Conservation (phyloP, 1,139 yeast genomes). For the Pneumocystis carinii region DNA sequence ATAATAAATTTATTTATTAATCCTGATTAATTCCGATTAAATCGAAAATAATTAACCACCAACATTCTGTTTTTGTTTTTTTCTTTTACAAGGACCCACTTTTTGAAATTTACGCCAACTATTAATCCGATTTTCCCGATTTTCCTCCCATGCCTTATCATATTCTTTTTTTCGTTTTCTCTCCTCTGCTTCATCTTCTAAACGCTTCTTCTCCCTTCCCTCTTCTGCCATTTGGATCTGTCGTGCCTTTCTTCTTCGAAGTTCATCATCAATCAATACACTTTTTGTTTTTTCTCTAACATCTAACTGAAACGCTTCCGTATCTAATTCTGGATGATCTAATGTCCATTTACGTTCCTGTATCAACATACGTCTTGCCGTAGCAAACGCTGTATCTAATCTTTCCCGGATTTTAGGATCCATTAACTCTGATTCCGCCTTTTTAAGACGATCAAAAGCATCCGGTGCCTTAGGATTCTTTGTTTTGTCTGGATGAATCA, state of each 20-base stretch:
- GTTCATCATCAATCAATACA: slow-evolving; percentile 31
- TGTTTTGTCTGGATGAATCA: slow-evolving; percentile 58
- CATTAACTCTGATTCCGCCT: slow-evolving; percentile 26
- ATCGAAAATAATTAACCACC: background rate
- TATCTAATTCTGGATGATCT: slow-evolving; percentile 27
- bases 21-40: background rate
- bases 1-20: background rate
- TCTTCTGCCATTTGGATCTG: slow-evolving; percentile 28
- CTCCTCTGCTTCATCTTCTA: slow-evolving; percentile 24
- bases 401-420: slow-evolving; percentile 24
- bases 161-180: slow-evolving; percentile 27
- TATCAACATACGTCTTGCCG: slow-evolving; percentile 31
- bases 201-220: slow-evolving; percentile 28
- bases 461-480: slow-evolving; percentile 39
- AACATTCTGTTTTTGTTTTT: background rate
- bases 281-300: slow-evolving; percentile 31
- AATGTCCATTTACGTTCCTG: slow-evolving; percentile 32
- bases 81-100: slow-evolving; percentile 17
- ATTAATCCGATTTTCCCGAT: slow-evolving; percentile 42
- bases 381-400: slow-evolving; percentile 31
- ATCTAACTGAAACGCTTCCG: slow-evolving; percentile 27
- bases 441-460: slow-evolving; percentile 41
- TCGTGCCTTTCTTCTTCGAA: slow-evolving; percentile 28
- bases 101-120: slow-evolving; percentile 45
- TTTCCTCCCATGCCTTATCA: slow-evolving; percentile 46